Evolutionary conservation across 2,329 filamentous ascomycete genomes (phyloP), one percentile per base, ranked within the genome.

Genomic region (Colletotrichum limetticola): DNA sequence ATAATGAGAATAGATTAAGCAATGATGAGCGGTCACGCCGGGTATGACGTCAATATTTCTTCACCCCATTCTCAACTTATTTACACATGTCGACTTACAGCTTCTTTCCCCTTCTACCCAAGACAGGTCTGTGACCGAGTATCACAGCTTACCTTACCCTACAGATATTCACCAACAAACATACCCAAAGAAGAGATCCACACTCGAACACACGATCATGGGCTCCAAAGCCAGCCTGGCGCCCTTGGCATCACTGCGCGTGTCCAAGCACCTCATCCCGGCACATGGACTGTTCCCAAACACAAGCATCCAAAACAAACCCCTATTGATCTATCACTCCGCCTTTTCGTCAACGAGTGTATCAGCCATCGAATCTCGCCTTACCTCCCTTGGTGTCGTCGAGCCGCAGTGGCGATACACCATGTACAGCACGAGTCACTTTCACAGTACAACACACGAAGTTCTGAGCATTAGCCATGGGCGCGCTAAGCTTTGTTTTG

Each of bases 401-500:
- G 78, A 77, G 1, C 91, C 92, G 0, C 89, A 92, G 78, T 93
- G 91, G 92, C 86, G 89, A 30, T 93, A 91, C 80, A 90, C 90
- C 19, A 94, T 94, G 91, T 94, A 92, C 80, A 80, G 79, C 46
- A 88, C 86, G 6, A 90, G 87, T 1, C 92, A 94, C 81, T 94
- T 92, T 79, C 92, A 94, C 82, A 90, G 85, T 76, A 93, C 87
- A 0, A 87, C 89, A 0, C 91, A 94, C 78, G 91, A 94, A 81
- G 87, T 93, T 3, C 86, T 94, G 2, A 89, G 86, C 75, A 86
- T 94, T 60, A 85, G 86, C 55, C 81, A 81, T 2, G 91, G 92
- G 0, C 85, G 82, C 28, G 92, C 92, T 0, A 85, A 82, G 46
- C 83, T 94, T 1, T 92, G 91, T 74, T 93, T 94, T 74, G 91